These are phyloP conservation scores for Camelina hispida DNA, from an alignment of 345 rosid species.

Conservation along the genomic window DNA sequence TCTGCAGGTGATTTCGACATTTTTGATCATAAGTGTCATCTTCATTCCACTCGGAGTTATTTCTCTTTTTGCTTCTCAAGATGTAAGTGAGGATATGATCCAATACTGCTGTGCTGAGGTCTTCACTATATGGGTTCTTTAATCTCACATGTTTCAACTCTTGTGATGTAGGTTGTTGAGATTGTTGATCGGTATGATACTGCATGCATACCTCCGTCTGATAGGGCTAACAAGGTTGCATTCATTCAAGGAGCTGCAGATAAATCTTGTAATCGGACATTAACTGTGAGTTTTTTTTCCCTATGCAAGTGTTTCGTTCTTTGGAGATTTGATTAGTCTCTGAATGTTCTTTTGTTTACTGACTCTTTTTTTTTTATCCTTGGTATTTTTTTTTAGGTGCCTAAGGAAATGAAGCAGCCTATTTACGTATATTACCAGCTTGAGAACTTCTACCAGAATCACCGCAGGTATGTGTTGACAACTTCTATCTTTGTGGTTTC, in stretches of 20 bases:
- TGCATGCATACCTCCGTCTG: slow-evolving; percentile 57
- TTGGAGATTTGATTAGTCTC: slow-evolving; percentile 22
- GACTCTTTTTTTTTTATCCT: slow-evolving; percentile 5
- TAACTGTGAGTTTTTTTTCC: slow-evolving; percentile 54
- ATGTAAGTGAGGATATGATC: slow-evolving; percentile 58
- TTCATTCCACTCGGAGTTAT: slow-evolving; percentile 95
- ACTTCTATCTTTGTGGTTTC: slow-evolving; percentile 1
- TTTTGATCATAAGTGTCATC: slow-evolving; percentile 80
- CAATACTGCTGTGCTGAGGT: background rate
- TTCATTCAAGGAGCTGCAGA: slow-evolving; percentile 58
- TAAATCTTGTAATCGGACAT: slow-evolving; percentile 56
- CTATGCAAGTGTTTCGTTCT: background rate
- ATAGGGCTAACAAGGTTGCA: slow-evolving; percentile 56
- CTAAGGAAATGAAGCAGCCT: slow-evolving; percentile 82
- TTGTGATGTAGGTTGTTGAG: slow-evolving; percentile 74
- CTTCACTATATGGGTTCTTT: background rate
- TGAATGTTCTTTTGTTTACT: slow-evolving; percentile 31
- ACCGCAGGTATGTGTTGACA: slow-evolving; percentile 67
- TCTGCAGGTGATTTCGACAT: slow-evolving; percentile 79
- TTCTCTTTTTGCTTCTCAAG: slow-evolving; percentile 80
- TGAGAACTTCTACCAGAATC: slow-evolving; percentile 97
- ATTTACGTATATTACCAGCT: slow-evolving; percentile 95
- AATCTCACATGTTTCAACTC: slow-evolving; percentile 25
- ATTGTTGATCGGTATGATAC: slow-evolving; percentile 76
- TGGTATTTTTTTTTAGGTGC: slow-evolving; percentile 51